phyloP scores from a whole-genome alignment of 805 yeast genomes.

The Blastobotrys terrestris region DNA sequence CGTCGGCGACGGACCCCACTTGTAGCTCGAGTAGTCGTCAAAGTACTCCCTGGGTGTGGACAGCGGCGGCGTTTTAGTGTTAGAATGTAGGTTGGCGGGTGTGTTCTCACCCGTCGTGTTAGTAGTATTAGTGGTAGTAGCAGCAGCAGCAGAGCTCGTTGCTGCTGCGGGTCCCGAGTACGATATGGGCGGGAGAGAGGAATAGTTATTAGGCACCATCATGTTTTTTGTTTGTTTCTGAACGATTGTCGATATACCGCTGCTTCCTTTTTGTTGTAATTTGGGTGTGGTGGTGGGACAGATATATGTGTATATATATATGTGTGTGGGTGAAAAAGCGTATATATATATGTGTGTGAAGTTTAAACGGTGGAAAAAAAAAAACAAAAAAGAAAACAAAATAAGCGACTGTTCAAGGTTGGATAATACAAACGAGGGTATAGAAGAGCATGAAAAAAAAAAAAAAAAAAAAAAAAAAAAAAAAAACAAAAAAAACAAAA shows the following conservation, averaged over 20 bases:
- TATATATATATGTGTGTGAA: not conserved
- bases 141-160: not conserved
- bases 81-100: not conserved
- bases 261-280: not conserved
- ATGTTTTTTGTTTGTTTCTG: too few relatives aligned
- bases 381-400: too few relatives aligned
- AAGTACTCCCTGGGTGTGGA: not conserved
- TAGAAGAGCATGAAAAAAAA: not conserved
- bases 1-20: not conserved
- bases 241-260: not conserved
- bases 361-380: not conserved
- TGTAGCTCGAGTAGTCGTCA: not conserved
- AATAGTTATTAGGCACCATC: not conserved
- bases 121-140: not conserved
- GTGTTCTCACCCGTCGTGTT: not conserved
- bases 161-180: not conserved
- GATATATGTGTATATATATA: too few relatives aligned
- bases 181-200: not conserved
- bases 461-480: slow-evolving; percentile 7
- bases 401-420: not conserved
- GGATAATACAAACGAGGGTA: not conserved
- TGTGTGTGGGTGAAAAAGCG: too few relatives aligned
- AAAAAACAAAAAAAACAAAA: slow-evolving; percentile 2
- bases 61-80: not conserved
- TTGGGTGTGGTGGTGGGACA: too few relatives aligned